Evolutionary conservation across 75 land plant genomes (phyloP), one percentile per base, ranked within the genome.

Genomic region (Larix kaempferi): DNA sequence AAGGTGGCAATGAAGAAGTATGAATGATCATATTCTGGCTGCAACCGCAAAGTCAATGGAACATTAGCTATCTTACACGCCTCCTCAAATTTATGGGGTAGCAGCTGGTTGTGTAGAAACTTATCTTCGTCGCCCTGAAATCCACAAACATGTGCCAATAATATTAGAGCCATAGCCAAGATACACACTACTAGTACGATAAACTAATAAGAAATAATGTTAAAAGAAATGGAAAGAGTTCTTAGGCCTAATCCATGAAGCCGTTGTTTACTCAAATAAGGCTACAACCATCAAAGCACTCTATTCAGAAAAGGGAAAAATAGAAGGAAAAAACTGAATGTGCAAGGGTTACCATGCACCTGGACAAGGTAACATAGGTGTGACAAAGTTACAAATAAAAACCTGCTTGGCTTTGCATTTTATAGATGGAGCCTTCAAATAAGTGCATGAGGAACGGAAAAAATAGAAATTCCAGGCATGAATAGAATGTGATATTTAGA

Each of bases 21-120:
- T 2, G 99, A 97, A 80, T 97, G 99, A 71, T 97, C 98, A 82
- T 97, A 97, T 39, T 95, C 99, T 65, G 90, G 88, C 67, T 96
- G 98, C 79, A 97, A 60, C 49, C 99, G 82, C 63, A 97, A 69
- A 8, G 77, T 81, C 41, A 92, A 64, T 7, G 99, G 94, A 78
- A 77, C 86, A 71, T 80, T 78, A 3, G 52, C 83, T 21, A 64
- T 81, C 76, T 86, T 89, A 79, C 94, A 91, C n/a, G 97, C 99
- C 75, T 91, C 92, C 79, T 86, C 89, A 82, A 97, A 90, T 80
- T 90, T 91, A 74, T 88, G 84, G 3, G 98, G 92, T 52, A 94
- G 82, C 74, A 97, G 82, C 79, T 95, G 98, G 8, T 90, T 89
- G n/a, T 83, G 81, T 59, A 89, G 78, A 74, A 94, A 94, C 82